phyloP scores from a whole-genome alignment of 441 rosid species.

The Adansonia gregorii region DNA sequence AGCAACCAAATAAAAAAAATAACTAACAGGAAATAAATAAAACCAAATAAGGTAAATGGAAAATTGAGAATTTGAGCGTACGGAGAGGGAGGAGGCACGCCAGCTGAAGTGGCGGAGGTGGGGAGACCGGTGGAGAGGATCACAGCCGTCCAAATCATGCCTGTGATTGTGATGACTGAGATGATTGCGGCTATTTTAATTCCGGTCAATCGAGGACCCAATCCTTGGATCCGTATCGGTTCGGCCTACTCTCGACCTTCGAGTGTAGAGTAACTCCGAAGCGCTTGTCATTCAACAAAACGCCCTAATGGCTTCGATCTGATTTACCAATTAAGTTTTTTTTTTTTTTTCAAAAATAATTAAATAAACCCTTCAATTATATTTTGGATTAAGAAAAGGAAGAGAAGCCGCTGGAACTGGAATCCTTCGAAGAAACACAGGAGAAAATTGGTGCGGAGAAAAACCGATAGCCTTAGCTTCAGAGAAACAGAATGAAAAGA shows the following conservation, averaged over 20 bases:
- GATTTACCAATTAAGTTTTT: background rate
- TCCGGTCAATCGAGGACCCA: slow-evolving; percentile 49
- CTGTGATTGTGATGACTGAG: slow-evolving; percentile 46
- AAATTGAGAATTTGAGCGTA: slow-evolving; percentile 29
- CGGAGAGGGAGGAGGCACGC: slow-evolving; percentile 40
- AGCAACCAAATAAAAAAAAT: background rate
- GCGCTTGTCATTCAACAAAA: slow-evolving; percentile 82
- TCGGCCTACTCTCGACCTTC: slow-evolving; percentile 79
- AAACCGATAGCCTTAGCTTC: background rate
- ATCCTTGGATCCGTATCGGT: slow-evolving; percentile 43
- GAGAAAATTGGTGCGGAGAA: background rate
- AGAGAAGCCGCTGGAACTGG: background rate
- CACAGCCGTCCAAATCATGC: slow-evolving; percentile 58
- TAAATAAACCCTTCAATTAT: background rate
- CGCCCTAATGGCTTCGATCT: background rate
- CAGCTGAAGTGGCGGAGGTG: slow-evolving; percentile 39
- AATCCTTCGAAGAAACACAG: slow-evolving; percentile 6
- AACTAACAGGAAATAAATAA: background rate
- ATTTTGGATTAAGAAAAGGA: background rate
- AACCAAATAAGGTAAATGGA: background rate
- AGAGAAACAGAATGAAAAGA: no score
- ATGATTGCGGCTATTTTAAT: slow-evolving; percentile 43
- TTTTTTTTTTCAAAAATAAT: background rate
- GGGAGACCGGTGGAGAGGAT: slow-evolving; percentile 56
- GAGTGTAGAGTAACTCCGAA: slow-evolving; percentile 73